These are phyloP conservation scores for Pythium vanterpoolii DNA, from an alignment of 352 stramenopile species.

Conservation along the genomic window DNA sequence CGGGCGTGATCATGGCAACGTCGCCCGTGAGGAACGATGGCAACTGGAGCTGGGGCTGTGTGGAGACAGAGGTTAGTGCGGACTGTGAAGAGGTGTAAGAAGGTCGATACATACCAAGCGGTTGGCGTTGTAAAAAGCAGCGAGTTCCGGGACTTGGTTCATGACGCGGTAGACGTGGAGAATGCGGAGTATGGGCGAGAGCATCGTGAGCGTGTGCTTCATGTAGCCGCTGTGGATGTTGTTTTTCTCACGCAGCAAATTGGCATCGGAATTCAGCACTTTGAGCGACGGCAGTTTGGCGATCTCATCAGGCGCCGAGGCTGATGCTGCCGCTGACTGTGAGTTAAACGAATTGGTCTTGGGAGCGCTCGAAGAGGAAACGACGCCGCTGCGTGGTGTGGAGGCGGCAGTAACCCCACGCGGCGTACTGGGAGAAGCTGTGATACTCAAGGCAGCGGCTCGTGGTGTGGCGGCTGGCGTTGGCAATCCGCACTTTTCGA, in stretches of 20 bases:
- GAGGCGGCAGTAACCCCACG: not conserved
- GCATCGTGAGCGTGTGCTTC: slow-evolving; percentile 46
- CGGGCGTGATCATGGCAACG: slow-evolving; percentile 64
- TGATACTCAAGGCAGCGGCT: not conserved
- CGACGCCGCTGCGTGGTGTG: slow-evolving; percentile 2
- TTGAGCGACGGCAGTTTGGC: slow-evolving; percentile 61
- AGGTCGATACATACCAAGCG: slow-evolving; percentile 37
- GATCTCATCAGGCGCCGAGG: slow-evolving; percentile 29
- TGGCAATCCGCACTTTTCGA: slow-evolving; percentile 58
- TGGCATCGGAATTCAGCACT: slow-evolving; percentile 66
- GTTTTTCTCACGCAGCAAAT: slow-evolving; percentile 52
- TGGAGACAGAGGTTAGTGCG: not conserved
- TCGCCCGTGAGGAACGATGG: slow-evolving; percentile 66
- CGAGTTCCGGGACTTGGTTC: slow-evolving; percentile 68
- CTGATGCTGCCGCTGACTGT: slow-evolving; percentile 7
- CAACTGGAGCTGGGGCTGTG: slow-evolving; percentile 69
- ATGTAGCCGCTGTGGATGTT: slow-evolving; percentile 71
- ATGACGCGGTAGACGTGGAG: slow-evolving; percentile 74
- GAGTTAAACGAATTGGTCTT: slow-evolving; percentile 4
- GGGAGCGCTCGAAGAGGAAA: not conserved
- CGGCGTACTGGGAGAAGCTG: slow-evolving; percentile 1
- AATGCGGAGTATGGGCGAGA: slow-evolving; percentile 72
- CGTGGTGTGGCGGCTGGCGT: slow-evolving; percentile 14
- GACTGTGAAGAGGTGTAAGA: not conserved
- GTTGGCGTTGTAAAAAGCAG: slow-evolving; percentile 76